Conservation (phyloP, 129 eudicot genomes). For the Arctium lappa region DNA sequence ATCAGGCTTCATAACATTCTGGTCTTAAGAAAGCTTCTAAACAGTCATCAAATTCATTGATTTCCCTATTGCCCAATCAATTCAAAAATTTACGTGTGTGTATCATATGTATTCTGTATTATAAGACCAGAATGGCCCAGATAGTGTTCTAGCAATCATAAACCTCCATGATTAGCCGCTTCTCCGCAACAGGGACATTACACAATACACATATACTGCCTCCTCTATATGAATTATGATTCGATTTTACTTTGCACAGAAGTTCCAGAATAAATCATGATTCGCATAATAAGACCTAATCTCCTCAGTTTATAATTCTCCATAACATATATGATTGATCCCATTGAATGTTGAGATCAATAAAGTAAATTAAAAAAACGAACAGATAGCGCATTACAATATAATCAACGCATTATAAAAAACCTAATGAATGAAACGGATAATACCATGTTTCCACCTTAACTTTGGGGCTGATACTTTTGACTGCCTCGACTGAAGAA, state of each 20-base stretch:
- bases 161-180: background rate
- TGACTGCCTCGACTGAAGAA: conserved; percentile 28
- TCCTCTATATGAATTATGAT: background rate
- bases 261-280: background rate
- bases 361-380: background rate
- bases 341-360: background rate
- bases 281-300: background rate
- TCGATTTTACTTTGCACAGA: background rate
- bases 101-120: background rate
- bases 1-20: background rate
- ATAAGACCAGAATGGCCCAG: background rate
- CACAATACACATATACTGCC: background rate
- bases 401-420: background rate
- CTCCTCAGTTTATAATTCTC: background rate
- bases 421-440: background rate
- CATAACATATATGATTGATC: background rate
- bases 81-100: background rate
- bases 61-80: background rate
- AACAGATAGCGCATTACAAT: background rate
- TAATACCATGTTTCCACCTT: conserved; percentile 53
- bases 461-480: conserved; percentile 19
- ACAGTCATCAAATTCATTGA: background rate
- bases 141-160: background rate
- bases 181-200: background rate
- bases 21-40: background rate